Evolutionary conservation across 371 early-diverging fungal species (phyloP), one percentile per base, ranked within the genome.

Genomic region (Mortierella sp.): DNA sequence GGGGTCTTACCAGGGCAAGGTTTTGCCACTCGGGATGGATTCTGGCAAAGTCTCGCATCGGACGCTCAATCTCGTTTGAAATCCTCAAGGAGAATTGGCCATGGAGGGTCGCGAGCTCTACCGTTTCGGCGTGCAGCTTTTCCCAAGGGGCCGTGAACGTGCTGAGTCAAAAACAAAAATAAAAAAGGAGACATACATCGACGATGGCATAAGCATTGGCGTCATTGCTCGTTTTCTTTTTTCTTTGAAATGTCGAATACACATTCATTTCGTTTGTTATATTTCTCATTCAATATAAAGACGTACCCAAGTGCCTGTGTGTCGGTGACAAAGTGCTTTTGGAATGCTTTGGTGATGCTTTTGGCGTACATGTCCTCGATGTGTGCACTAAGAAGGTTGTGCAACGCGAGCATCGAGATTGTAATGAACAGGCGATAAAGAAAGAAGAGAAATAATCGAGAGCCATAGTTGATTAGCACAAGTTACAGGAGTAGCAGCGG

Each of bases 281-380:
- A n/a, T n/a, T n/a, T n/a, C n/a, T 66, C 40, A 65, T 39, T 40
- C 40, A 50, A 34, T 31, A 45, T 24, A 68, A 1, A 29, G 16
- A 39, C 73, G 70, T 87, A 89, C 87, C 90, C 90, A 24, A 90
- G 83, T 31, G 87, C 78, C 48, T 87, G 76, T 50, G 82, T 74
- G 48, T 90, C 90, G 43, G 89, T 74, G 47, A 90, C 85, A 79
- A 87, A 87, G 64, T 80, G 73, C 53, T 88, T 88, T 70, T 88
- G 88, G 31, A 87, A 88, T 55, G 89, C 85, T 70, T 87, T 90
- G 34, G 80, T 79, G 45, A 90, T 85, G 37, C 63, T 86, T 75
- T 88, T 90, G 64, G 90, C 90, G 82, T 90, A 90, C 66, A 80
- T 70, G 67, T 90, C 90, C 75, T 90, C 90, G 48, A 84, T 85